Base-by-base conservation (phyloP, 176 grass and related monocot genomes). In the Puccinellia tenuiflora region DNA sequence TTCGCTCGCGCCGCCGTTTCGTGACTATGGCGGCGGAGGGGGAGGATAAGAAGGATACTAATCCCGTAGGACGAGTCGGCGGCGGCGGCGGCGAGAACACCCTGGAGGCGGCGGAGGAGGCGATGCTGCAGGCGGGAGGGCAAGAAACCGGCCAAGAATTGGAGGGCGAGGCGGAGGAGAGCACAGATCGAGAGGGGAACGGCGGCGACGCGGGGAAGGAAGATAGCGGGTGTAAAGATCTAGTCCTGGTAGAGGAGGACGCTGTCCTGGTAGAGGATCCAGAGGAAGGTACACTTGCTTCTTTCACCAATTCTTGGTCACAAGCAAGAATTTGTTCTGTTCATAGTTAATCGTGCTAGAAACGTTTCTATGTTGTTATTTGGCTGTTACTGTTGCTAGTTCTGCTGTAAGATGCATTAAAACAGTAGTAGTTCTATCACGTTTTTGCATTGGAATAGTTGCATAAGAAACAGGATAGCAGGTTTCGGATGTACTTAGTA, bases 21-120 rank as follows among this genome's bases (percentile, higher is more conserved):
- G 52, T n/a, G 47, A 50, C 45, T 74, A 90, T 90, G 88, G 83
- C 88, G 54, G 88, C 79, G 53, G 88, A 86, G 79, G 88, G 79
- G 84, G 88, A 86, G 83, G 73, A 30, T 73, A 77, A 54, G 45
- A 82, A 63, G 56, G 70, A 65, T 9, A 45, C 56, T 17, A 76
- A 79, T 74, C 37, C 88, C 46, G 35, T 38, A 68, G 9, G 81
- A 21, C 9, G 38, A 24, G 68, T 38, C 9, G 75, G 61, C 9
- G 74, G 76, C 3, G 84, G 79, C 2, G 60, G 61, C 2, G 88
- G 52, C 25, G 77, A 12, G 42, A 83, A 39, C 47, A 29, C 72
- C 29, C 45, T 18, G 54, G 76, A 66, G 11, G 57, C 46, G 63
- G 72, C 29, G 29, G 66, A 53, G 68, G 53, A 59, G 34, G 81